Base-by-base conservation (phyloP, 257 asterid genomes). In the Solanum appendiculatum region DNA sequence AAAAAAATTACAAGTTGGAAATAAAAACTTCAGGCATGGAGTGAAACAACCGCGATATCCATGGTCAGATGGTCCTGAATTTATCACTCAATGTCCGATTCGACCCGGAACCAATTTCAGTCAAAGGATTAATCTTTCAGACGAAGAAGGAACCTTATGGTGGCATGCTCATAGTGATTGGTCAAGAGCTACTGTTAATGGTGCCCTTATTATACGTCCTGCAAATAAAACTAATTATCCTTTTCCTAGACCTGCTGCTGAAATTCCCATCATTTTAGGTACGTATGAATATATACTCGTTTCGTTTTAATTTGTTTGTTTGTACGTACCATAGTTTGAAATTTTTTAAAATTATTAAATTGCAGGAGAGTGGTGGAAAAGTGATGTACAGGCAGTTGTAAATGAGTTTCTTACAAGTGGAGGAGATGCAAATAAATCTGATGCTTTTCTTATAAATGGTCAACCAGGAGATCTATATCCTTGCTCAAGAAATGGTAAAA, bases 341-440 rank as follows among this genome's bases (percentile, higher is more conserved):
- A 23, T 2, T 8, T 63, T 63, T 64, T 34, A 13, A 56, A 9
- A 20, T 13, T 11, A 36, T 56, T 40, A 40, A 78, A 86, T 23
- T 9, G 27, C 37, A 93, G 95, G 93, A 11, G 94, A 93, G 34
- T 94, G 97, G 97, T 93, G 95, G 95, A 93, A 88, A 68, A 87
- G 92, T 74, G 93, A 94, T 70, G 7, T 94, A 16, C 34, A 68
- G 27, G 87, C 73, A 5, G 90, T 94, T 42, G 33, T 91, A 1
- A 78, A 13, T 63, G 91, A 92, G 18, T 93, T 90, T 83, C 63
- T 91, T 0, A 36, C 25, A 33, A 88, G 3, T 27, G 97, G 95
- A 63, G 94, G 87, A 8, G 94, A 82, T 54, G 93, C 94, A 5
- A 91, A 89, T 46, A 34, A n/a, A 40, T 92, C 97, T 12, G 94